Evolutionary conservation across 768 basidiomycete genomes (phyloP).

Genomic region (Cyclocybe aegerita): DNA sequence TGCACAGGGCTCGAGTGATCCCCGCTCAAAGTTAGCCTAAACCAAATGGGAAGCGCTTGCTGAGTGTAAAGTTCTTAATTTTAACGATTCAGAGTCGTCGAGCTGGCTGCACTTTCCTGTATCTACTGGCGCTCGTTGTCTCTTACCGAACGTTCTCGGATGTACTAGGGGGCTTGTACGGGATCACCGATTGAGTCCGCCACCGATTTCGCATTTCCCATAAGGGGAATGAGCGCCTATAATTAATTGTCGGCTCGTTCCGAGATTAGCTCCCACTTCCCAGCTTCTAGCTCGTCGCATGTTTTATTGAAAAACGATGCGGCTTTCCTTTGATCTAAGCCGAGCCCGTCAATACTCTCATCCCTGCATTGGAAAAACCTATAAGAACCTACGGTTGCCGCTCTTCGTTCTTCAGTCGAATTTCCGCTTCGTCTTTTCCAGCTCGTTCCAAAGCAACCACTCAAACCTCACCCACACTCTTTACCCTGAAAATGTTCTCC

Average conservation of each 20-base stretch:
- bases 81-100: too few species aligned
- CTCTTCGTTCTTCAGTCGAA: slow-evolving; percentile 9
- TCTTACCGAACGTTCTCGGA: too few species aligned
- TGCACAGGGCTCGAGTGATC: too few species aligned
- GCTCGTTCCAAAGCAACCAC: slow-evolving; percentile 1
- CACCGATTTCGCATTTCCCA: too few species aligned
- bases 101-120: too few species aligned
- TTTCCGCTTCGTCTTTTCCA: slow-evolving; percentile 12
- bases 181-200: too few species aligned
- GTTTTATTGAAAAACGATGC: background rate
- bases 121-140: too few species aligned
- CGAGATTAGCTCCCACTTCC: background rate
- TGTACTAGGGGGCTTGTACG: too few species aligned
- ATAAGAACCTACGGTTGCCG: slow-evolving; percentile 4
- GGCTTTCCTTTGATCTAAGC: too few species aligned
- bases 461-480: slow-evolving; percentile 10
- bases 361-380: slow-evolving; percentile 5
- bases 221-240: slow-evolving; percentile 6
- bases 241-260: background rate
- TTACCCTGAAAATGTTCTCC: slow-evolving; percentile 25
- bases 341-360: background rate
- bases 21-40: too few species aligned
- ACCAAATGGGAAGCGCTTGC: too few species aligned
- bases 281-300: slow-evolving; percentile 9
- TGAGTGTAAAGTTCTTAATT: too few species aligned